Evolutionary conservation across 331 rosid species (phyloP).

Genomic region (Acacia concinna): DNA sequence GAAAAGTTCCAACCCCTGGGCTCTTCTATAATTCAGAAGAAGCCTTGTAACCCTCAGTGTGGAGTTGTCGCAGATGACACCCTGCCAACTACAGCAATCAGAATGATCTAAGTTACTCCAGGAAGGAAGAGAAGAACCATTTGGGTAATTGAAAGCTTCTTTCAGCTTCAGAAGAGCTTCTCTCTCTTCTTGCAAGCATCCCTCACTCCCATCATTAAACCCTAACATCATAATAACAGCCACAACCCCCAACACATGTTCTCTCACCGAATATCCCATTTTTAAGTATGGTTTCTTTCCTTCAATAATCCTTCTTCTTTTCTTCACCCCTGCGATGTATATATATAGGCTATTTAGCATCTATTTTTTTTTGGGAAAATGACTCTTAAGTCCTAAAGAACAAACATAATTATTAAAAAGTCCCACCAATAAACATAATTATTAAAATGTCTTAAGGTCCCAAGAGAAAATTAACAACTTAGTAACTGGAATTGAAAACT

Average conservation of each 20-base stretch:
- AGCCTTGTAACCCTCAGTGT: not conserved
- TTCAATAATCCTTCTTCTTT: not conserved
- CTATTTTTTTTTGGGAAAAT: too few relatives aligned
- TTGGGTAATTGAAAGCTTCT: not conserved
- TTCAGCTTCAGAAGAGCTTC: not conserved
- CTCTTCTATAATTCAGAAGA: not conserved
- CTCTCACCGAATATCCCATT: not conserved
- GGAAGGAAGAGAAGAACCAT: conserved; percentile 6
- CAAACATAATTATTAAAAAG: too few relatives aligned
- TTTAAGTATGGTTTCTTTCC: not conserved
- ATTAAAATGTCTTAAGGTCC: too few relatives aligned
- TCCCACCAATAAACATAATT: too few relatives aligned
- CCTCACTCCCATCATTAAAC: not conserved
- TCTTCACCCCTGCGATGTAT: not conserved
- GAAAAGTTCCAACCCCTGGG: not conserved
- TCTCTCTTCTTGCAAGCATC: not conserved
- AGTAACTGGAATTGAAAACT: too few relatives aligned
- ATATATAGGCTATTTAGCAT: not conserved
- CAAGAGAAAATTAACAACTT: too few relatives aligned
- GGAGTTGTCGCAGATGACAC: not conserved
- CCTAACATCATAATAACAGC: not conserved
- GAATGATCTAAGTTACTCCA: not conserved
- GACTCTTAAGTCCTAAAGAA: too few relatives aligned
- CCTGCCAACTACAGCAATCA: conserved; percentile 4
- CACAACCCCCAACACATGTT: not conserved